These are phyloP conservation scores for Fusarium guadeloupense DNA, from an alignment of 2,329 filamentous ascomycete species.

Conservation along the genomic window DNA sequence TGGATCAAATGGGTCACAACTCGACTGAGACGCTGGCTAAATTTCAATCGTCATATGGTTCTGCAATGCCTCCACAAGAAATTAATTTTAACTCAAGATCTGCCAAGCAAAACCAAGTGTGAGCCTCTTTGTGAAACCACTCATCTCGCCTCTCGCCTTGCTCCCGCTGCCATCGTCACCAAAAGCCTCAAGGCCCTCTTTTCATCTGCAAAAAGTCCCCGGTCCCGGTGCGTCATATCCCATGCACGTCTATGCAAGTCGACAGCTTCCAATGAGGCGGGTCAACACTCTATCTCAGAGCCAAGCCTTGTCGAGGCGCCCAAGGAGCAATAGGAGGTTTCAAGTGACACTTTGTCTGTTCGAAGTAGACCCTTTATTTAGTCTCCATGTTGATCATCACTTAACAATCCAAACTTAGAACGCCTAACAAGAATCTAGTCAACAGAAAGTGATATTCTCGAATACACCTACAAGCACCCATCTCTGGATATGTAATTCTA, in stretches of 20 bases:
- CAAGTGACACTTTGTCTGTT: constrained; percentile 17
- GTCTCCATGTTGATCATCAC: neutral
- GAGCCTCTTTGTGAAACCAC: constrained; percentile 28
- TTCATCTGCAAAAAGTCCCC: constrained; percentile 14
- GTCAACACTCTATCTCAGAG: constrained; percentile 30
- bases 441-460: neutral
- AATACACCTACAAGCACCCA: neutral
- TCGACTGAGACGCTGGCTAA: constrained; percentile 25
- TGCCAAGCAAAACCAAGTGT: constrained; percentile 22
- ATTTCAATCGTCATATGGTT: constrained; percentile 46
- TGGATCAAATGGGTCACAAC: constrained; percentile 14
- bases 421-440: neutral
- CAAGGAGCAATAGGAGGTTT: constrained; percentile 20
- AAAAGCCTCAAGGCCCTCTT: constrained; percentile 23
- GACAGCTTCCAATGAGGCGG: constrained; percentile 5
- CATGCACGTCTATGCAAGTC: constrained; percentile 8
- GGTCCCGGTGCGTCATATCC: constrained; percentile 11
- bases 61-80: constrained; percentile 9
- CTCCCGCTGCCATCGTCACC: neutral
- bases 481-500: neutral
- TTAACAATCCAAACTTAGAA: neutral
- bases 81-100: constrained; percentile 3
- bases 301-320: constrained; percentile 19
- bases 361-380: neutral
- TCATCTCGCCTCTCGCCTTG: neutral